Evolutionary conservation across 2,329 filamentous ascomycete genomes (phyloP).

Genomic region (Fusarium oligoseptatum): DNA sequence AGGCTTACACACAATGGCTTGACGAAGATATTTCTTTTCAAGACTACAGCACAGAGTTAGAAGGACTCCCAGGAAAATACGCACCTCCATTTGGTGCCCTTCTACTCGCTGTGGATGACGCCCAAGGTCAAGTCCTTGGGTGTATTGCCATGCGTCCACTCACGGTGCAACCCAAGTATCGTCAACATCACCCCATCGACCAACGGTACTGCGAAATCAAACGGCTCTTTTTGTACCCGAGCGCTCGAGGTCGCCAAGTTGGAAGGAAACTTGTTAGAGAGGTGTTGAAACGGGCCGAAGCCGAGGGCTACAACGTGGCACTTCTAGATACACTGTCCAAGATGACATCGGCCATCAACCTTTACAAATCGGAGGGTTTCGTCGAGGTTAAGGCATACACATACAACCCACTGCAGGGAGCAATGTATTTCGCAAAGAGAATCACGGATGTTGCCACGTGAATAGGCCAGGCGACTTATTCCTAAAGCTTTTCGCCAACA

Average conservation of each 20-base stretch:
- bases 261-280: conserved; percentile 39
- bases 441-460: neutral
- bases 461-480: neutral
- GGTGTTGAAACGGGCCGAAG: conserved; percentile 20
- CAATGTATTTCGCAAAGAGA: conserved; percentile 38
- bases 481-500: neutral
- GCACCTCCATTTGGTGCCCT: conserved; percentile 42
- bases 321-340: conserved; percentile 43
- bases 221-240: conserved; percentile 46
- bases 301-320: conserved; percentile 40
- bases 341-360: conserved; percentile 41
- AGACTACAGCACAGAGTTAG: conserved; percentile 41
- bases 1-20: conserved; percentile 45
- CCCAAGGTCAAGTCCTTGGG: conserved; percentile 36
- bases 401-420: conserved; percentile 38
- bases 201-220: conserved; percentile 45
- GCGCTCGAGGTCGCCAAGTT: conserved; percentile 42
- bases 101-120: conserved; percentile 40
- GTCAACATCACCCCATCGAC: neutral
- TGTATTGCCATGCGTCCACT: conserved; percentile 46
- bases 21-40: conserved; percentile 47
- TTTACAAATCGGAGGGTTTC: conserved; percentile 47
- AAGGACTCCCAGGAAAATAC: conserved; percentile 46
- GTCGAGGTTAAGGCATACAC: conserved; percentile 35
- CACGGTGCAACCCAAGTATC: conserved; percentile 26